These are phyloP conservation scores for Sugiyamaella novakii DNA, from an alignment of 1,139 yeast genomes.

Conservation along the genomic window DNA sequence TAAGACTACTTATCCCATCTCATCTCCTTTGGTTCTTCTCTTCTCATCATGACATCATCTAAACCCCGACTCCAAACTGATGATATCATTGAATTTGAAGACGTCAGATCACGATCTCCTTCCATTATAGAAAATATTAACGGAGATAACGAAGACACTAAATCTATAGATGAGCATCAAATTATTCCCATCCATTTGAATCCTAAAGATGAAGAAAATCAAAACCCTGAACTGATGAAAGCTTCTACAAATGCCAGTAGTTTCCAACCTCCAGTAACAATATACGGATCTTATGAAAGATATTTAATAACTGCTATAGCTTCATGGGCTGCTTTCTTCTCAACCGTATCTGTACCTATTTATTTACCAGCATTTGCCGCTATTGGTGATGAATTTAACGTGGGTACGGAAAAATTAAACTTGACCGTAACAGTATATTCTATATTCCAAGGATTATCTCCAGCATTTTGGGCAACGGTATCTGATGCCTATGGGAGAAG, in stretches of 20 bases:
- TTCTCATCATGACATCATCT: too few species aligned
- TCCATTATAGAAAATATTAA: background rate
- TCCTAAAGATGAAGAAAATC: slow-evolving; percentile 17
- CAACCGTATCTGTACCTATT: slow-evolving; percentile 68
- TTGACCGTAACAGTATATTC: slow-evolving; percentile 71
- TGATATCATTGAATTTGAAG: too few species aligned
- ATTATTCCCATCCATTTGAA: background rate
- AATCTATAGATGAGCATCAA: background rate
- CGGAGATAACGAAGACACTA: background rate
- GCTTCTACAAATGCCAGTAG: slow-evolving; percentile 14
- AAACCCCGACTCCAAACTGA: too few species aligned
- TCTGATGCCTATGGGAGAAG: slow-evolving; percentile 72
- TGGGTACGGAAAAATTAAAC: slow-evolving; percentile 59
- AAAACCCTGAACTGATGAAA: slow-evolving; percentile 9
- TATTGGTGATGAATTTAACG: slow-evolving; percentile 54
- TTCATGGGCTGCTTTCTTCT: slow-evolving; percentile 56
- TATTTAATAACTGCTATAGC: slow-evolving; percentile 45
- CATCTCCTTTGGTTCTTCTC: too few species aligned
- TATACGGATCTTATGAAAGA: slow-evolving; percentile 45
- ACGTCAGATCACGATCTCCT: too few species aligned
- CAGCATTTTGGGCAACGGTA: slow-evolving; percentile 59
- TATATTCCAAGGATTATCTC: slow-evolving; percentile 69
- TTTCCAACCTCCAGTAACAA: slow-evolving; percentile 36
- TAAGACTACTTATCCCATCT: too few species aligned
- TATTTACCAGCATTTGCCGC: slow-evolving; percentile 71